Percentiles rank a stretch among this genome's conserved stretches.
Evolutionary conservation across 192 early-diverging fungal genomes (phyloP).

Genomic region (Coemansia sp.): DNA sequence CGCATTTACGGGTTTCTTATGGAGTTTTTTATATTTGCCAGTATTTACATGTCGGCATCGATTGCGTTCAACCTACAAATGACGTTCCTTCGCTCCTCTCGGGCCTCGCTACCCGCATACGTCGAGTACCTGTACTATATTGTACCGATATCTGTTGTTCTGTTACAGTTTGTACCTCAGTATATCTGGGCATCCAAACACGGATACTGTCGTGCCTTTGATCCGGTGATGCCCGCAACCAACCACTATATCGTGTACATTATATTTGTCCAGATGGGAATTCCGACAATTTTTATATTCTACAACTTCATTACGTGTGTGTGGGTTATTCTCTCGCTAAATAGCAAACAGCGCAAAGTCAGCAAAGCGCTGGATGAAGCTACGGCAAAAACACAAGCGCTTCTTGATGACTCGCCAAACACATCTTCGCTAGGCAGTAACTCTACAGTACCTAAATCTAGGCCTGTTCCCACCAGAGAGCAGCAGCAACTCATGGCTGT

Average conservation of each 20-base stretch:
- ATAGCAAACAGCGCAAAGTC: conserved; percentile 23
- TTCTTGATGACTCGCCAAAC: conserved; percentile 7
- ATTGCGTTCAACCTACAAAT: conserved; percentile 46
- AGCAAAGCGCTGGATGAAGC: conserved; percentile 12
- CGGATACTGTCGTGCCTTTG: conserved; percentile 16
- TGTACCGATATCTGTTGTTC: conserved; percentile 11
- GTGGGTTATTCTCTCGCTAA: conserved; percentile 21
- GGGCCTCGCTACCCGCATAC: conserved; percentile 19
- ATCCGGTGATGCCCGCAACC: conserved; percentile 14
- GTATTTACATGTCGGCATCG: conserved; percentile 37
- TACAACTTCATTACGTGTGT: conserved; percentile 28
- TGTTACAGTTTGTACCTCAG: conserved; percentile 18
- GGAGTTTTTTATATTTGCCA: conserved; percentile 12
- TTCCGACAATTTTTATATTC: conserved; percentile 25
- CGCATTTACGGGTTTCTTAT: conserved; percentile 13
- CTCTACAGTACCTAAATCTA: not conserved
- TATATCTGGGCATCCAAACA: conserved; percentile 16
- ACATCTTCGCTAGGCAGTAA: not conserved
- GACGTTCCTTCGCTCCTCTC: conserved; percentile 22
- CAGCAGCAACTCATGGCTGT: conserved; percentile 23
- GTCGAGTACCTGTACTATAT: conserved; percentile 37
- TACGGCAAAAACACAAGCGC: conserved; percentile 1
- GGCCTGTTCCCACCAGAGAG: conserved; percentile 15
- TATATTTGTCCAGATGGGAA: conserved; percentile 11
- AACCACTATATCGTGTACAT: conserved; percentile 15